Base-by-base conservation (phyloP, 1,284 basidiomycete genomes). In the Ustilago lituana region DNA sequence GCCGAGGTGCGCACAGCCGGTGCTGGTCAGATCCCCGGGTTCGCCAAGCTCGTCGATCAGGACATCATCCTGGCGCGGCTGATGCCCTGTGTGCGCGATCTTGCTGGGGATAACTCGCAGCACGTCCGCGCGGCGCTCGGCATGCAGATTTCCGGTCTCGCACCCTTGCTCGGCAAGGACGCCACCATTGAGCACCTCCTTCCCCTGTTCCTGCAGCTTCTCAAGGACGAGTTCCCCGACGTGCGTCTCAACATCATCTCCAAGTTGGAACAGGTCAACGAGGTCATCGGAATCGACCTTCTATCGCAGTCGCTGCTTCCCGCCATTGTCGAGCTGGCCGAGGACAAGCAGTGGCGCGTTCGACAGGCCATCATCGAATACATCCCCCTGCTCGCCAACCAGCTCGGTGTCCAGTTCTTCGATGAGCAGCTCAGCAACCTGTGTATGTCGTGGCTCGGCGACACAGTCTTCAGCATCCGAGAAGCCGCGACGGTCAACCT, bases 331-430 rank as follows among this genome's bases (percentile, higher is more conserved):
- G 93, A 98, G 82, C 86, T 99, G 40, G 95, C 96, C 22, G 96
- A 98, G 84, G 96, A 99, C 86, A 99, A 98, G 84, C 97, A 97
- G 74, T 99, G 96, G 96, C 91, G 96, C 46, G 96, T 99, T 37
- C 90, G 96, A 74, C 96, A 99, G 84, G 96, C 96, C 14, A 98
- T 99, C 84, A 99, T 99, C 84, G 96, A 98, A 84, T 98, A 99
- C 85, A 98, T 88, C 89, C 84, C 96, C 86, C 88, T 98, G 20
- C 89, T 99, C 36, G 94, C 96, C 43, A 95, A 91, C 20, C 96
- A 99, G 83, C 88, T 99, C 52, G 96, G 96, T 58, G 93, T 94
- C 74, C 86, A 90, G 32, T 98, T 98, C 86, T 98, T 99, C 80
- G 94, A 99, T 83, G 96, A 98, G 80, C 93, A 97, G 83, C 88